Base-by-base conservation (phyloP, 495 filamentous ascomycete genomes). In the Penicillium coprophilum region DNA sequence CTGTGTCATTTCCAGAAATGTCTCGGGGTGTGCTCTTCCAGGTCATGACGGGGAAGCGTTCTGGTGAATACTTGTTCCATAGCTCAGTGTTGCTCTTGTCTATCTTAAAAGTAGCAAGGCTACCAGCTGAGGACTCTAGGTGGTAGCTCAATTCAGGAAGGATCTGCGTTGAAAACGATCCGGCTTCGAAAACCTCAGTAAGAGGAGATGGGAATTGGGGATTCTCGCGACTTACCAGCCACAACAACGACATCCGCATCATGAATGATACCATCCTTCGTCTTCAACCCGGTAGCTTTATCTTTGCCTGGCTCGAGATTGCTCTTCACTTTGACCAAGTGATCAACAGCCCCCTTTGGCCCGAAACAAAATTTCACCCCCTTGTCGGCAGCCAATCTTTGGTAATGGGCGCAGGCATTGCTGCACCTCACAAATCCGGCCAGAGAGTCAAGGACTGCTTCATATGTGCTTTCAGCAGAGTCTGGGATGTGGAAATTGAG, bases 61-160 rank as follows among this genome's bases (percentile, higher is more conserved):
- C 50, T 10, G 60, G 60, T 21, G 60, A 63, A 9, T 59, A 63
- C 28, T 63, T 63, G 5, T 59, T 53, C 60, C 60, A 63, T 7
- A 63, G 49, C 0, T 45, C 47, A 6, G 40, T 54, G 43, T 63
- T 40, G 17, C 20, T 57, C 17, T 50, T 39, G 12, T 63, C 53
- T 28, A 63, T 63, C 32, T 57, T 63, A 27, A 60, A 60, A 0
- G 45, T 63, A 6, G 61, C 61, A 24, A 63, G 28, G 11, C 61
- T 60, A 5, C 57, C 61, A 17, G 53, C 53, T 11, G 61, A 63
- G 1, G 61, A 63, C 39, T 63, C 60, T 2, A 63, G 48, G 30
- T 63, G 60, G 20, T 59, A 59, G 45, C 53, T 59, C 45, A 63
- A 20, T 11, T 57, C 50, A 2, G 56, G 56, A 6, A 63, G 49